Percentiles rank a stretch among this genome's conserved stretches.
These are phyloP conservation scores for Xerocomellus intermedius DNA, from an alignment of 768 basidiomycete genomes.

Conservation along the genomic window DNA sequence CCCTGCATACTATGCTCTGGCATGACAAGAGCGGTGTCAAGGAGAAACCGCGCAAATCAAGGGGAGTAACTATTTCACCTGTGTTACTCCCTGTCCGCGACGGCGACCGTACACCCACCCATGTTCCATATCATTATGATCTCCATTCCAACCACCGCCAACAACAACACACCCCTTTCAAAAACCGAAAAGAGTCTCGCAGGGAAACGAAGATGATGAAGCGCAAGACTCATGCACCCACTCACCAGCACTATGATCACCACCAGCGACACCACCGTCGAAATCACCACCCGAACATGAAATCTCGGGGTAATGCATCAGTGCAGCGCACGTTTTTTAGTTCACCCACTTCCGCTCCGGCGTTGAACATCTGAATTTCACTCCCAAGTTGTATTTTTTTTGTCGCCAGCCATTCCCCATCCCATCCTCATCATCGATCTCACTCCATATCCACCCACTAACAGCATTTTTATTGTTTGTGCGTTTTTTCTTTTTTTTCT, in stretches of 20 bases:
- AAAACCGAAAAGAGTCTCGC: conserved; percentile 62
- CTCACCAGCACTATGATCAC: conserved; percentile 37
- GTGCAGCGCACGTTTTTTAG: conserved; percentile 50
- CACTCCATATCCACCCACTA: conserved; percentile 11
- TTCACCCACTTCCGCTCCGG: conserved; percentile 29
- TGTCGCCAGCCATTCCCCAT: conserved; percentile 7
- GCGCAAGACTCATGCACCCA: conserved; percentile 51
- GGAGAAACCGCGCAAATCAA: conserved; percentile 26
- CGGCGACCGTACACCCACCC: conserved; percentile 56
- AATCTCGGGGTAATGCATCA: conserved; percentile 53
- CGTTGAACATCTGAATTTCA: conserved; percentile 26
- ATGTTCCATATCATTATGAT: conserved; percentile 32
- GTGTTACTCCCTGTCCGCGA: conserved; percentile 51
- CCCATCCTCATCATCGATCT: conserved; percentile 2
- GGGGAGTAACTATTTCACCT: conserved; percentile 46
- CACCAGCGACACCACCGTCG: conserved; percentile 50
- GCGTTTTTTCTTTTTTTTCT: background rate
- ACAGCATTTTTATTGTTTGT: conserved; percentile 10
- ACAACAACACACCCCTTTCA: conserved; percentile 39
- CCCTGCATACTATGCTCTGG: conserved; percentile 59
- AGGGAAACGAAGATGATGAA: conserved; percentile 68
- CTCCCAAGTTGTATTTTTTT: conserved; percentile 24
- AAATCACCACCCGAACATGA: conserved; percentile 65
- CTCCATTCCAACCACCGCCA: conserved; percentile 39
- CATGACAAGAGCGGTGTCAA: conserved; percentile 27